Percentiles rank a stretch among this genome's conserved stretches.
Evolutionary conservation across 2,329 filamentous ascomycete genomes (phyloP).

Genomic region (Didymellaceae sp.): DNA sequence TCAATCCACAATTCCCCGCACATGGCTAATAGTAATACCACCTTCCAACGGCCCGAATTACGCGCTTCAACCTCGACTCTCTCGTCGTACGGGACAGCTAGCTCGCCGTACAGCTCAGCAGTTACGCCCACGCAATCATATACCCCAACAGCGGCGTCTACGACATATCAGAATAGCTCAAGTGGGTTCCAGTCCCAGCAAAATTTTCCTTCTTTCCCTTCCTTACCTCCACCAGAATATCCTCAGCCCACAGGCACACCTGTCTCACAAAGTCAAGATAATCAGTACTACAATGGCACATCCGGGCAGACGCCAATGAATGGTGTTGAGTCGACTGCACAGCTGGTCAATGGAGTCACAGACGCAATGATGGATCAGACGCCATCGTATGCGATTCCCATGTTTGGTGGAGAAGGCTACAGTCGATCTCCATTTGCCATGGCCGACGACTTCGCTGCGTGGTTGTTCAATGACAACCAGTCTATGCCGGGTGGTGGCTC

Average conservation of each 20-base stretch:
- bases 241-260: slow-evolving; percentile 44
- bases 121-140: slow-evolving; percentile 54
- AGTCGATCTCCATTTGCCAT: slow-evolving; percentile 88
- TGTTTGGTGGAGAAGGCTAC: slow-evolving; percentile 83
- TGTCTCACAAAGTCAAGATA: slow-evolving; percentile 43
- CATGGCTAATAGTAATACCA: slow-evolving; percentile 41
- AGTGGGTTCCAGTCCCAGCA: slow-evolving; percentile 64
- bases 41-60: slow-evolving; percentile 44
- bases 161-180: slow-evolving; percentile 43
- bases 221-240: slow-evolving; percentile 67
- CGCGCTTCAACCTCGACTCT: slow-evolving; percentile 46
- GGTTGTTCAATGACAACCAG: slow-evolving; percentile 76
- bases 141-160: slow-evolving; percentile 54
- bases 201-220: slow-evolving; percentile 66
- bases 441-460: slow-evolving; percentile 86
- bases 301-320: slow-evolving; percentile 47
- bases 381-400: slow-evolving; percentile 72
- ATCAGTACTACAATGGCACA: slow-evolving; percentile 46
- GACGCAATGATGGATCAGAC: slow-evolving; percentile 54
- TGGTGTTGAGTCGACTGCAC: slow-evolving; percentile 47
- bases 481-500: slow-evolving; percentile 49
- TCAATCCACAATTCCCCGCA: slow-evolving; percentile 48
- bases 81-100: slow-evolving; percentile 40
- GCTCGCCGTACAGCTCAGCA: slow-evolving; percentile 45
- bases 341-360: slow-evolving; percentile 46